Conservation (phyloP, 192 early-diverging fungal genomes). For the Radiomyces spectabilis region DNA sequence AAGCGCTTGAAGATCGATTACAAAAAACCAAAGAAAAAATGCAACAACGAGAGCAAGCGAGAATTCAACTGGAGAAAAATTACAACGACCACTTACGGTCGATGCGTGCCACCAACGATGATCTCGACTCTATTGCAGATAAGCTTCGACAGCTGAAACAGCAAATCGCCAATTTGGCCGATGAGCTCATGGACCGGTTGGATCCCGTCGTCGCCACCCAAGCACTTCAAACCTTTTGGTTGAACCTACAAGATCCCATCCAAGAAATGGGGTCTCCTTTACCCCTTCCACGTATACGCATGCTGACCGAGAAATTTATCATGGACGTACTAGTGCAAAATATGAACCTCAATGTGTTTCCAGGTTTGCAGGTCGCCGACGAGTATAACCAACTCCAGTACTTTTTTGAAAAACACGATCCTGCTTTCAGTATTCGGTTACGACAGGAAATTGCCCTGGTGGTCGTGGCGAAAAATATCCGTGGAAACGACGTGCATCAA, state of each 20-base stretch:
- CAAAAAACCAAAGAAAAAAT: background rate
- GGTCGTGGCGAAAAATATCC: background rate
- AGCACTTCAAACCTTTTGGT: conserved; percentile 1
- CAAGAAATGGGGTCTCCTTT: conserved; percentile 23
- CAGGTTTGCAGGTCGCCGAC: conserved; percentile 1
- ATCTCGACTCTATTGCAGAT: conserved; percentile 26
- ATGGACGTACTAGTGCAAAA: conserved; percentile 33
- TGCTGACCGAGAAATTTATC: conserved; percentile 38
- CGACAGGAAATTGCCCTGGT: conserved; percentile 16
- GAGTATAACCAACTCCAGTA: background rate
- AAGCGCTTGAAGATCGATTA: background rate
- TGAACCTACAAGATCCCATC: conserved; percentile 9
- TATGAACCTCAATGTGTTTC: conserved; percentile 24
- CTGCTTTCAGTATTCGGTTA: conserved; percentile 6
- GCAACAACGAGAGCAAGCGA: background rate
- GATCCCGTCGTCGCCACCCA: conserved; percentile 5
- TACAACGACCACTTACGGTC: conserved; percentile 15
- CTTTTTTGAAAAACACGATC: conserved; percentile 9
- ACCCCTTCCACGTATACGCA: conserved; percentile 17
- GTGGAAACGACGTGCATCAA: conserved; percentile 5
- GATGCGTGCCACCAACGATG: conserved; percentile 38
- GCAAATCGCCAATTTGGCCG: conserved; percentile 16
- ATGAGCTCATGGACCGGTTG: conserved; percentile 2
- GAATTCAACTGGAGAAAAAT: background rate
- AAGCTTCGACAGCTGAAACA: conserved; percentile 23